phyloP scores from a whole-genome alignment of 768 basidiomycete genomes.

The Tricholoma matsutake region DNA sequence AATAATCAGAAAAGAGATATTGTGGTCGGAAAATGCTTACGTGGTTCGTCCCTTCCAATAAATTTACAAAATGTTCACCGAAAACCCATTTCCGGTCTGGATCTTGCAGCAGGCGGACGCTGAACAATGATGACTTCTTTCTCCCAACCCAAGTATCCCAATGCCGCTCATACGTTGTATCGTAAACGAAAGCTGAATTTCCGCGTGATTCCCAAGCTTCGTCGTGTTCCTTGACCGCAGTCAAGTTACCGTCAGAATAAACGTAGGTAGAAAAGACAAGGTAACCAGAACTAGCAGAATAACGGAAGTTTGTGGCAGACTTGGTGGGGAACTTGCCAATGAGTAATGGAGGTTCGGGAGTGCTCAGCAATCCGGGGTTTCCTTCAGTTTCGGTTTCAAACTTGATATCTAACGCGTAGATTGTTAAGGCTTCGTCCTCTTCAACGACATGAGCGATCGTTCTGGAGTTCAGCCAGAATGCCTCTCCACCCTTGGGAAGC shows the following conservation, averaged over 20 bases:
- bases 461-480: constrained; percentile 73
- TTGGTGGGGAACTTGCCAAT: constrained; percentile 69
- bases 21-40: constrained; percentile 38
- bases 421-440: constrained; percentile 48
- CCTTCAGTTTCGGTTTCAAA: constrained; percentile 31
- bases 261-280: constrained; percentile 88
- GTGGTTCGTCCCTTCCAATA: constrained; percentile 65
- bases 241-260: constrained; percentile 71
- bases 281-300: constrained; percentile 46
- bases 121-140: constrained; percentile 72
- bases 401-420: constrained; percentile 59
- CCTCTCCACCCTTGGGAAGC: constrained; percentile 66
- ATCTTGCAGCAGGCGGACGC: constrained; percentile 51
- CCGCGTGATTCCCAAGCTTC: constrained; percentile 71
- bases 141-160: constrained; percentile 78
- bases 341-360: constrained; percentile 39
- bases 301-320: constrained; percentile 69
- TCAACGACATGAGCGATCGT: constrained; percentile 71
- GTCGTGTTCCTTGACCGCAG: constrained; percentile 66
- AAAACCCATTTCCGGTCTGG: constrained; percentile 52
- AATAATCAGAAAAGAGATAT: constrained; percentile 3
- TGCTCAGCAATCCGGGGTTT: constrained; percentile 25
- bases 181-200: constrained; percentile 68
- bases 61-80: constrained; percentile 50
- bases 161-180: constrained; percentile 65